phyloP scores from a whole-genome alignment of 2,329 filamentous ascomycete genomes.

The Parastagonospora nodorum region DNA sequence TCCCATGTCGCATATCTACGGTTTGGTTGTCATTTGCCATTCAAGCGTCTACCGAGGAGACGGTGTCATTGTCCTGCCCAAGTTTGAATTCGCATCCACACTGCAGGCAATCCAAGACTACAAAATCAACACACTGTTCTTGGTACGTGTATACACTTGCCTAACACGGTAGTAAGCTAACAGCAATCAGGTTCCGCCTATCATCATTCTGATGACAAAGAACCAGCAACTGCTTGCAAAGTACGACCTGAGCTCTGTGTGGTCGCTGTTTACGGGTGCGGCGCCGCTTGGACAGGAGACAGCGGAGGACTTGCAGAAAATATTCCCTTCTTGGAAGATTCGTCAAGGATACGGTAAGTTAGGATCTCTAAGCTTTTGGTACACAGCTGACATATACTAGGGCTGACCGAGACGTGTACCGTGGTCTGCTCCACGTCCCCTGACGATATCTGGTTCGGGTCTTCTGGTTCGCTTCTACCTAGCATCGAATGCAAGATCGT shows the following conservation, averaged over 20 bases:
- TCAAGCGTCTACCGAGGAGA: constrained; percentile 72
- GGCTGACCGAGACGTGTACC: constrained; percentile 77
- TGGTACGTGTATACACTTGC: constrained; percentile 56
- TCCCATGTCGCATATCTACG: constrained; percentile 83
- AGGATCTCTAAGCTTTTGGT: not conserved
- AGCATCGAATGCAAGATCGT: constrained; percentile 69
- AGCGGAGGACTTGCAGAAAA: constrained; percentile 64
- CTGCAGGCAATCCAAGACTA: constrained; percentile 69
- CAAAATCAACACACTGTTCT: constrained; percentile 69
- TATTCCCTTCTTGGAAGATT: constrained; percentile 68
- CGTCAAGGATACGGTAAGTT: constrained; percentile 71
- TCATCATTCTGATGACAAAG: constrained; percentile 77
- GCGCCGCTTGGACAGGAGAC: constrained; percentile 79
- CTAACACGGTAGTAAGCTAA: constrained; percentile 7
- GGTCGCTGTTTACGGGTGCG: constrained; percentile 65
- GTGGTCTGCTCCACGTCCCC: constrained; percentile 66
- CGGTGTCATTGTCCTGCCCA: constrained; percentile 71
- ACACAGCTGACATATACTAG: constrained; percentile 42
- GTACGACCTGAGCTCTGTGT: constrained; percentile 70
- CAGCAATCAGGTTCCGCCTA: constrained; percentile 70
- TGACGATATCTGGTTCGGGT: constrained; percentile 70
- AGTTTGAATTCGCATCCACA: constrained; percentile 73
- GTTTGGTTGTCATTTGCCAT: constrained; percentile 72
- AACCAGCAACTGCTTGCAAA: constrained; percentile 62
- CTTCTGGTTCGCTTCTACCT: constrained; percentile 72